These are phyloP conservation scores for Daldinia decipiens DNA, from an alignment of 495 filamentous ascomycete species.

Conservation along the genomic window DNA sequence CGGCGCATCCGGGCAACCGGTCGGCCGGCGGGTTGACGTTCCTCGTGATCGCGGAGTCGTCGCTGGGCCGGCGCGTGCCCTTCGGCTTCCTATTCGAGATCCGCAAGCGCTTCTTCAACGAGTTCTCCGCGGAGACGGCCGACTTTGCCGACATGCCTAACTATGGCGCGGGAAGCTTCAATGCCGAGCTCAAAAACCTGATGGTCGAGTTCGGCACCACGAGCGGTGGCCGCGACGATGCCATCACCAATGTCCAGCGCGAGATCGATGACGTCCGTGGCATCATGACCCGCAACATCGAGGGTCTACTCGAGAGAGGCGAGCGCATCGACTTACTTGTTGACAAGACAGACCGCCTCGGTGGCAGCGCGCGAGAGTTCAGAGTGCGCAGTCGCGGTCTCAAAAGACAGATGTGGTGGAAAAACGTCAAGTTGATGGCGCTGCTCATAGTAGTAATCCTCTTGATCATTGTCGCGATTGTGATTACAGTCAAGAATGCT, in stretches of 20 bases:
- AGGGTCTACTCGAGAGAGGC: slow-evolving; percentile 91
- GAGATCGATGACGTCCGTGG: slow-evolving; percentile 94
- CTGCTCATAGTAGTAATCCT: slow-evolving; percentile 82
- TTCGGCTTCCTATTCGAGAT: slow-evolving; percentile 95
- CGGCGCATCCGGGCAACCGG: slow-evolving; percentile 62
- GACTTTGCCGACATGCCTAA: slow-evolving; percentile 83
- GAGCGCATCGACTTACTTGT: slow-evolving; percentile 96
- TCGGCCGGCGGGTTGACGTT: slow-evolving; percentile 84
- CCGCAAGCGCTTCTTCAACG: slow-evolving; percentile 82
- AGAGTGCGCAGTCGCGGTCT: slow-evolving; percentile 83
- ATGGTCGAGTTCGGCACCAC: slow-evolving; percentile 89
- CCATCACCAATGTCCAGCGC: slow-evolving; percentile 79
- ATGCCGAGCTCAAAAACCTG: slow-evolving; percentile 75
- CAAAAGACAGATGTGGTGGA: slow-evolving; percentile 98
- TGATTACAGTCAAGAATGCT: slow-evolving; percentile 54
- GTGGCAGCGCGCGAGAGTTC: slow-evolving; percentile 88
- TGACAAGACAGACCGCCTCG: slow-evolving; percentile 94
- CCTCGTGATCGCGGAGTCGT: slow-evolving; percentile 79
- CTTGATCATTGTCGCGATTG: slow-evolving; percentile 73
- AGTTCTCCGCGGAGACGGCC: slow-evolving; percentile 73
- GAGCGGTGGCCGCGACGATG: slow-evolving; percentile 77
- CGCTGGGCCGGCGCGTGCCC: slow-evolving; percentile 84
- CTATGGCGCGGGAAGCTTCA: slow-evolving; percentile 91
- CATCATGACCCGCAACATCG: slow-evolving; percentile 99
- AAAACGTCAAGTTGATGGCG: slow-evolving; percentile 95